Conservation (phyloP, 192 early-diverging fungal genomes). For the Entomortierella chlamydospora region DNA sequence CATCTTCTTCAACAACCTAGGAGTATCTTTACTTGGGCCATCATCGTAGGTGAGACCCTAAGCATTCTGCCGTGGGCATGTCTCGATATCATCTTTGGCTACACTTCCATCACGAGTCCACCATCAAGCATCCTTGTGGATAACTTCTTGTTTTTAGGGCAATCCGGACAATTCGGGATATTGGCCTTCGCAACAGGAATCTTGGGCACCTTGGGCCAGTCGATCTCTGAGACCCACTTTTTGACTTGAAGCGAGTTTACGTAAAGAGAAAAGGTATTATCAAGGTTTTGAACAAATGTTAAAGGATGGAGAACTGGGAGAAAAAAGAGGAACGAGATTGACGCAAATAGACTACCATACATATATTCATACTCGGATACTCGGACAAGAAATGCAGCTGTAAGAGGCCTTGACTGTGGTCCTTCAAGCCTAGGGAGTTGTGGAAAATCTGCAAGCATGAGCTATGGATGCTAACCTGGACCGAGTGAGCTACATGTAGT, state of each 20-base stretch:
- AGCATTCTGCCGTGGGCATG: constrained; percentile 59
- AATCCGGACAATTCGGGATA: constrained; percentile 41
- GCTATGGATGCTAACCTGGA: constrained; percentile 29
- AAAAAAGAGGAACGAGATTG: background rate
- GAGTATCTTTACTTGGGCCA: constrained; percentile 58
- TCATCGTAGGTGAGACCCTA: constrained; percentile 64
- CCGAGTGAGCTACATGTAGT: constrained; percentile 32
- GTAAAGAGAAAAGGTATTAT: too few relatives aligned
- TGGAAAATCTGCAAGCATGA: background rate
- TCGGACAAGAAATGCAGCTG: background rate
- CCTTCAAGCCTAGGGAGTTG: background rate
- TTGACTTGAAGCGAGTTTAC: too few relatives aligned
- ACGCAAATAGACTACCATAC: background rate
- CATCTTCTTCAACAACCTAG: constrained; percentile 56
- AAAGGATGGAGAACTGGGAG: too few relatives aligned
- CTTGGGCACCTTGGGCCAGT: constrained; percentile 55
- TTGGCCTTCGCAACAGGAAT: constrained; percentile 35
- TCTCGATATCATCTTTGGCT: constrained; percentile 57
- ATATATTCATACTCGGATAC: background rate
- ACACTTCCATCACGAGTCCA: constrained; percentile 63
- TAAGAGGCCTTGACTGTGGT: too few relatives aligned
- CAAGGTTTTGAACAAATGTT: too few relatives aligned
- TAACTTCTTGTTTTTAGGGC: constrained; percentile 23
- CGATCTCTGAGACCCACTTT: constrained; percentile 47
- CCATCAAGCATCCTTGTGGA: constrained; percentile 51